Conservation (phyloP, 176 grass and related monocot genomes). For the Oryza rufipogon region DNA sequence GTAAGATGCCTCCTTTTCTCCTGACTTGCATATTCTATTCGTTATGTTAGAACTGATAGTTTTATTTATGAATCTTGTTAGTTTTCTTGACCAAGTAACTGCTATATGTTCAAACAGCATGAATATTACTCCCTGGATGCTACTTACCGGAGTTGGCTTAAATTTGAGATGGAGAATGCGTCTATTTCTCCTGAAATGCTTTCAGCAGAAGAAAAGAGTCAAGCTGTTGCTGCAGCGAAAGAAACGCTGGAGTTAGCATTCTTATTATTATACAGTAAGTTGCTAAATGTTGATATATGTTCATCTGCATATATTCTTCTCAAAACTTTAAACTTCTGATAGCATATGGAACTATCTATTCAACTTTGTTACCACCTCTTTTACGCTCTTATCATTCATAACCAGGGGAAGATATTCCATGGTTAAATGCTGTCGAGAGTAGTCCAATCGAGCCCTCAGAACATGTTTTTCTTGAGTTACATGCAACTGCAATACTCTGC, state of each 20-base stretch:
- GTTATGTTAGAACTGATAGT: conserved; percentile 22
- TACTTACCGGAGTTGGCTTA: conserved; percentile 95
- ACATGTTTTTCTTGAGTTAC: conserved; percentile 74
- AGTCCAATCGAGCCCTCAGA: conserved; percentile 61
- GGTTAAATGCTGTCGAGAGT: conserved; percentile 69
- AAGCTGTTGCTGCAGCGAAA: conserved; percentile 67
- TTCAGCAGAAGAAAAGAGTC: conserved; percentile 86
- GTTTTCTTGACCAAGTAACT: conserved; percentile 34
- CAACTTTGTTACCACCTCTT: conserved; percentile 14
- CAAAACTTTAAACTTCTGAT: not conserved
- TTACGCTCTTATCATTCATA: conserved; percentile 17
- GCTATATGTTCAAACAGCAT: conserved; percentile 58
- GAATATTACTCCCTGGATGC: conserved; percentile 98
- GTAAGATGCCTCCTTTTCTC: conserved; percentile 53
- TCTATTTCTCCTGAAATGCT: conserved; percentile 74
- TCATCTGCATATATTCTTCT: conserved; percentile 27
- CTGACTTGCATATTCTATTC: conserved; percentile 29
- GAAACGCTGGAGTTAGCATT: conserved; percentile 83
- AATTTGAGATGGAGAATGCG: conserved; percentile 78
- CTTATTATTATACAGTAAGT: conserved; percentile 75
- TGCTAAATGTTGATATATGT: conserved; percentile 4
- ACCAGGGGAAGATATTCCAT: conserved; percentile 77
- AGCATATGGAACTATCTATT: conserved; percentile 9
- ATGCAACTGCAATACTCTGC: conserved; percentile 86
- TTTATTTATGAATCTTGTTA: conserved; percentile 18